Evolutionary conservation across 805 yeast genomes (phyloP).

Genomic region (Lipomyces japonicus): DNA sequence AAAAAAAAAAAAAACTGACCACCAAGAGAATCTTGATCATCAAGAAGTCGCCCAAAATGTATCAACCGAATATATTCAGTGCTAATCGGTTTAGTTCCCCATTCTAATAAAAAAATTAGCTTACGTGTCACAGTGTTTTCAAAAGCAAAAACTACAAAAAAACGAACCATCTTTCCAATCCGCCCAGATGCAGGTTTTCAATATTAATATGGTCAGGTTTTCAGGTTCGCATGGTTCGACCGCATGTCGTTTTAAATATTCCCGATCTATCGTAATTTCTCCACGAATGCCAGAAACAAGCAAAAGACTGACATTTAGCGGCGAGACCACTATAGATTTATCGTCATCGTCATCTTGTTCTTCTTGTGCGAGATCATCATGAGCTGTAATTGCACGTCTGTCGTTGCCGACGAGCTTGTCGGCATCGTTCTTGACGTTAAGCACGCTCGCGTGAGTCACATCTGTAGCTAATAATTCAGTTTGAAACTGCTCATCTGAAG

Average conservation of each 20-base stretch:
- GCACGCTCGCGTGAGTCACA: not conserved
- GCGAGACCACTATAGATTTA: conserved; percentile 6
- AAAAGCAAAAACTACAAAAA: not conserved
- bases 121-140: too few relatives aligned
- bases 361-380: not conserved
- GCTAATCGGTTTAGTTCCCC: conserved; percentile 21
- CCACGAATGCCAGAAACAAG: conserved; percentile 20
- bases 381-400: too few relatives aligned
- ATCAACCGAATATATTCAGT: conserved; percentile 23
- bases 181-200: conserved; percentile 15
- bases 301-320: conserved; percentile 20
- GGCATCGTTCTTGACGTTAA: not conserved
- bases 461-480: not conserved
- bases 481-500: not conserved
- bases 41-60: conserved; percentile 21
- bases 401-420: not conserved
- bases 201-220: conserved; percentile 8
- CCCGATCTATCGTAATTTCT: conserved; percentile 12
- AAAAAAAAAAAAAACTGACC: conserved; percentile 3
- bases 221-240: conserved; percentile 19
- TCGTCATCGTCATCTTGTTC: conserved; percentile 3
- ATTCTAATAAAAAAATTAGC: conserved; percentile 7
- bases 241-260: conserved; percentile 13
- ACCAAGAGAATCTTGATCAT: conserved; percentile 12
- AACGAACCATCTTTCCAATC: conserved; percentile 25